A percentile compares a stretch with the other conserved stretches of the same genome.
phyloP scores from a whole-genome alignment of 2,329 filamentous ascomycete genomes.

The Beauveria brongniartii region DNA sequence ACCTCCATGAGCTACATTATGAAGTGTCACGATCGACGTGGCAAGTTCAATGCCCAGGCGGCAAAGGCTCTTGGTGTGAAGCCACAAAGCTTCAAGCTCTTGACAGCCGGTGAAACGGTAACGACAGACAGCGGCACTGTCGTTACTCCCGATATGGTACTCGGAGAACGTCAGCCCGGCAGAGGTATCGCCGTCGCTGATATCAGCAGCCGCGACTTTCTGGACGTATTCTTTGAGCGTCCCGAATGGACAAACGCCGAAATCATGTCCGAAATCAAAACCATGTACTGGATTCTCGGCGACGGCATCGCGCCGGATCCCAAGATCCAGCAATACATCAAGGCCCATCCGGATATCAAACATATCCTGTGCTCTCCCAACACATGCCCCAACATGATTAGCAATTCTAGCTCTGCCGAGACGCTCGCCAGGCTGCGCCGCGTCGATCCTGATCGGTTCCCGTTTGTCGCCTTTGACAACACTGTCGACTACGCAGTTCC shows the following conservation, averaged over 20 bases:
- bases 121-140: conserved; percentile 54
- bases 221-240: conserved; percentile 60
- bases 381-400: conserved; percentile 65
- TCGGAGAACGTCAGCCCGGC: conserved; percentile 59
- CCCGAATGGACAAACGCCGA: conserved; percentile 61
- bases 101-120: conserved; percentile 59
- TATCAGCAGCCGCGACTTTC: conserved; percentile 60
- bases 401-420: conserved; percentile 57
- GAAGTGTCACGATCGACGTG: conserved; percentile 65
- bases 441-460: conserved; percentile 68
- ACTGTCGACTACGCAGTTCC: conserved; percentile 19
- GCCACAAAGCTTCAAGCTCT: conserved; percentile 44
- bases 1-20: conserved; percentile 81
- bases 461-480: conserved; percentile 59
- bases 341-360: conserved; percentile 48
- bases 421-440: conserved; percentile 62
- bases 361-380: conserved; percentile 75
- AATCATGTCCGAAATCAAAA: conserved; percentile 58
- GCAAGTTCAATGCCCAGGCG: conserved; percentile 64
- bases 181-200: conserved; percentile 74
- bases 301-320: conserved; percentile 48
- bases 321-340: conserved; percentile 61
- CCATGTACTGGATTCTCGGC: conserved; percentile 77
- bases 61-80: conserved; percentile 59
- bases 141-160: conserved; percentile 80